Conservation (phyloP, 257 asterid genomes). For the Prunella vulgaris region DNA sequence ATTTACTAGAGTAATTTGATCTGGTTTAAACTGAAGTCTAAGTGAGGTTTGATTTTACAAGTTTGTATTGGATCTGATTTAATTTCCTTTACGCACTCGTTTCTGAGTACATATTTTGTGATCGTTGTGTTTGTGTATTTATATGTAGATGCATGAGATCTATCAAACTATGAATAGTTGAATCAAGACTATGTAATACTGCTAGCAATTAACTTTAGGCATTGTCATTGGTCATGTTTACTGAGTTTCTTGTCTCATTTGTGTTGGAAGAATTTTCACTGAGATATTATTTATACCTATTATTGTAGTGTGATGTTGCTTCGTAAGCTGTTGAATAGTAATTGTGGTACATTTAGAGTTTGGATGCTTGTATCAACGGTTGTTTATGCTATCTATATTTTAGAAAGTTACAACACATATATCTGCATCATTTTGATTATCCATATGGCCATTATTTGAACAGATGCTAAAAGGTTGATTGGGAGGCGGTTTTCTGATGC, state of each 20-base stretch:
- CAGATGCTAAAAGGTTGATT: slow-evolving; percentile 82
- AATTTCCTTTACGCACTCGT: background rate
- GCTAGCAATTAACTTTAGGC: too few species aligned
- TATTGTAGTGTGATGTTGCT: background rate
- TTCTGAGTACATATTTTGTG: background rate
- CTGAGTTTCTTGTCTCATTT: too few species aligned
- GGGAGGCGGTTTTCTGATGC: slow-evolving; percentile 70
- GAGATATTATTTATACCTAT: too few species aligned
- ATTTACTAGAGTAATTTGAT: background rate
- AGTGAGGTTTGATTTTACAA: background rate
- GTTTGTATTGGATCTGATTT: background rate
- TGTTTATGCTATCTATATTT: background rate
- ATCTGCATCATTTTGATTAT: background rate
- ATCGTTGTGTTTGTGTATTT: background rate
- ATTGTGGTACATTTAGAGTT: background rate
- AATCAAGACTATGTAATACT: too few species aligned
- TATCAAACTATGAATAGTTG: too few species aligned
- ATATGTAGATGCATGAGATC: background rate
- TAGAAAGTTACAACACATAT: background rate
- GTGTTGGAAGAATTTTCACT: too few species aligned
- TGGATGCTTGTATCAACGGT: background rate
- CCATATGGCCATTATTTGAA: background rate
- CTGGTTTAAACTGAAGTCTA: background rate
- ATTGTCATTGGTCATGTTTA: too few species aligned
- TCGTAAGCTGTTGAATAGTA: too few species aligned